Base-by-base conservation (phyloP, 352 stramenopile species). In the Globisporangium paroecandrum region DNA sequence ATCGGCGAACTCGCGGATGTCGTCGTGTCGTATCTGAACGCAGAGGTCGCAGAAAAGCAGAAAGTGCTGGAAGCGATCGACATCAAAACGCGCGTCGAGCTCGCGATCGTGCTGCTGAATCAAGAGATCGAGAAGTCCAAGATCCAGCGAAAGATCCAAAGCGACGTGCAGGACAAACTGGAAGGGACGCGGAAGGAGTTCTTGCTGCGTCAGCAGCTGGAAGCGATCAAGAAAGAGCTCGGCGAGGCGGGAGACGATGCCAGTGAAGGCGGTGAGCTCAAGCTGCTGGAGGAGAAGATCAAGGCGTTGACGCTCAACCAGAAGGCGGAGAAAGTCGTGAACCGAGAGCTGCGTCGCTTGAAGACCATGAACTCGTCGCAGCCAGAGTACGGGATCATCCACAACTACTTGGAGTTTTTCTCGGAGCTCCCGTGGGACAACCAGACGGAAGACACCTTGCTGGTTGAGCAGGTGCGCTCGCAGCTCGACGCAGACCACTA, bases 201-300 rank as follows among this genome's bases (percentile, higher is more conserved):
- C 66, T 90, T 99, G 56, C 75, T 99, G 1, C 94, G 84, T n/a
- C 96, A 99, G 77, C 97, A 99, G 75, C 82, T 99, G 4, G 99
- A 99, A 74, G 96, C 87, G 0, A 99, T 99, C 73, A 99, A 99
- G 80, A 99, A 99, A 58, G 95, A 99, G 74, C 82, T 99, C 0
- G 97, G 97, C 1, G 77, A 89, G 46, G 71, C 63, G 1, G 70
- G 75, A 2, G 79, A 89, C 10, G 79, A 89, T 12, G 73, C 69
- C 1, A 63, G 60, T 22, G 80, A 79, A 29, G 70, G 69, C 3
- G 70, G 76, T 15, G 82, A 93, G 7, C 70, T 89, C 25, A 85
- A 85, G 54, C 51, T 79, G 62, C 73, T 93, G 34, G 83, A 91
- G 65, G 81, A 88, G 34, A 77, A 83, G 6, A 62, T 92, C 32